Evolutionary conservation across 2,329 filamentous ascomycete genomes (phyloP).

Genomic region (Epichloe brachyelytri): DNA sequence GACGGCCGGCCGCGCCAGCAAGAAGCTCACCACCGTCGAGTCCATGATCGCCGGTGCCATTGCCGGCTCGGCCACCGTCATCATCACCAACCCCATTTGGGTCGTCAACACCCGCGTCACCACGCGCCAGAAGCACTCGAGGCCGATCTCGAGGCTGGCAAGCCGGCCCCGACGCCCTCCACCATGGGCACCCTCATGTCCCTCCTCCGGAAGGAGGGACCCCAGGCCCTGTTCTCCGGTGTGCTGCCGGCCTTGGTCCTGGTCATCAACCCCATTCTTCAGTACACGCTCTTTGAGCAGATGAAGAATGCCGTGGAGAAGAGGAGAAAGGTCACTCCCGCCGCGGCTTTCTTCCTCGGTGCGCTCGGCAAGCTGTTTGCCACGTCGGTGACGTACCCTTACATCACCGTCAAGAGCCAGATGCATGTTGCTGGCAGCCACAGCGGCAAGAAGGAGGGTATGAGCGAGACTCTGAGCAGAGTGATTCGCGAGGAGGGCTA

Average conservation of each 20-base stretch:
- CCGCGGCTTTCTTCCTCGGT: slow-evolving; percentile 79
- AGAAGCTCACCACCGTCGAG: slow-evolving; percentile 81
- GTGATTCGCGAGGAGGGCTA: slow-evolving; percentile 89
- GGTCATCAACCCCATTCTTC: slow-evolving; percentile 95
- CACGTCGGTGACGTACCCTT: slow-evolving; percentile 89
- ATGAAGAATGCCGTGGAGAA: slow-evolving; percentile 83
- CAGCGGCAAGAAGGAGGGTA: slow-evolving; percentile 64
- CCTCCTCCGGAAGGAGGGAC: slow-evolving; percentile 73
- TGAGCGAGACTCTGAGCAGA: slow-evolving; percentile 62
- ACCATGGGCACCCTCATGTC: slow-evolving; percentile 72
- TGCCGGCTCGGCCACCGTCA: slow-evolving; percentile 84
- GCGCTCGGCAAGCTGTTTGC: slow-evolving; percentile 90
- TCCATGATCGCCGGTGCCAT: slow-evolving; percentile 91
- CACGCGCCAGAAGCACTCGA: slow-evolving; percentile 54
- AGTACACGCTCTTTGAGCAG: slow-evolving; percentile 98
- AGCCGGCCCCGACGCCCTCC: slow-evolving; percentile 36
- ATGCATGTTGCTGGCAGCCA: slow-evolving; percentile 76
- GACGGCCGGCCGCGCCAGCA: slow-evolving; percentile 57
- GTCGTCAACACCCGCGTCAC: slow-evolving; percentile 98
- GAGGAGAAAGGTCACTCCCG: slow-evolving; percentile 61
- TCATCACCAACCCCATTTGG: slow-evolving; percentile 98
- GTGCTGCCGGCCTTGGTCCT: slow-evolving; percentile 86
- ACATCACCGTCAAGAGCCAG: slow-evolving; percentile 96
- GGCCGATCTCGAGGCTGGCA: slow-evolving; percentile 28
- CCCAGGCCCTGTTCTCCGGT: slow-evolving; percentile 74